Conservation (phyloP, 1,284 basidiomycete species). For the Cerrena zonata region DNA sequence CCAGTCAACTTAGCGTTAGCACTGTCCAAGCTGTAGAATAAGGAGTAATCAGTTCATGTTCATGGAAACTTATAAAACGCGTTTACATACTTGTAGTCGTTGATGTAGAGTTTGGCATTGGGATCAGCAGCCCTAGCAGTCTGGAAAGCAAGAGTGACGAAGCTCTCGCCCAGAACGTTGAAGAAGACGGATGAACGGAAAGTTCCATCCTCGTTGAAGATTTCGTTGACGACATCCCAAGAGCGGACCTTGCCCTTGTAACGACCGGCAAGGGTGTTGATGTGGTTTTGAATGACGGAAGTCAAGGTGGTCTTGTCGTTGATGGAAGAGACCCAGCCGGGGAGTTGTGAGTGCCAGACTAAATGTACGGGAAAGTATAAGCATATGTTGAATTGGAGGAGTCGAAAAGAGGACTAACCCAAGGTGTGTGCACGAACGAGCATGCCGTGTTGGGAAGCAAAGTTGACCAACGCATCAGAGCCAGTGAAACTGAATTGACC, state of each 20-base stretch:
- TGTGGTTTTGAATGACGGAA: conserved; percentile 32
- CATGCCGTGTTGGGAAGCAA: conserved; percentile 41
- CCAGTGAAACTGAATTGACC: conserved; percentile 35
- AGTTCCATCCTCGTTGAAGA: conserved; percentile 35
- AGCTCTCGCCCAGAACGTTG: conserved; percentile 30
- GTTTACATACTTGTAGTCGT: conserved; percentile 28
- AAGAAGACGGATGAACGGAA: conserved; percentile 31
- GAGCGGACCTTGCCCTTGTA: conserved; percentile 35
- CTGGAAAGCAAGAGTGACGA: conserved; percentile 31
- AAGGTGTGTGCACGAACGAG: conserved; percentile 45
- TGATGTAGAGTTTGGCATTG: conserved; percentile 34
- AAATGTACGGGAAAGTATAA: too few relatives aligned
- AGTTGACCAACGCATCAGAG: conserved; percentile 41
- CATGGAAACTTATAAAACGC: neutral
- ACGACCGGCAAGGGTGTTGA: conserved; percentile 31
- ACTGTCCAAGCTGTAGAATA: conserved; percentile 21
- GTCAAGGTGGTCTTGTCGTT: conserved; percentile 24
- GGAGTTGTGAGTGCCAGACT: conserved; percentile 48
- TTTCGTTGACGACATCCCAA: conserved; percentile 31
- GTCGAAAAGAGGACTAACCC: conserved; percentile 12
- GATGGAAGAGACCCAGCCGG: conserved; percentile 35
- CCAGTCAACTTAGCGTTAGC: conserved; percentile 27
- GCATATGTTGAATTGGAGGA: conserved; percentile 5
- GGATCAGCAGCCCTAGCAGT: conserved; percentile 33
- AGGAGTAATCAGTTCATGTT: neutral